Conservation (phyloP, 2,329 filamentous ascomycete species). For the Exophiala mesophila region DNA sequence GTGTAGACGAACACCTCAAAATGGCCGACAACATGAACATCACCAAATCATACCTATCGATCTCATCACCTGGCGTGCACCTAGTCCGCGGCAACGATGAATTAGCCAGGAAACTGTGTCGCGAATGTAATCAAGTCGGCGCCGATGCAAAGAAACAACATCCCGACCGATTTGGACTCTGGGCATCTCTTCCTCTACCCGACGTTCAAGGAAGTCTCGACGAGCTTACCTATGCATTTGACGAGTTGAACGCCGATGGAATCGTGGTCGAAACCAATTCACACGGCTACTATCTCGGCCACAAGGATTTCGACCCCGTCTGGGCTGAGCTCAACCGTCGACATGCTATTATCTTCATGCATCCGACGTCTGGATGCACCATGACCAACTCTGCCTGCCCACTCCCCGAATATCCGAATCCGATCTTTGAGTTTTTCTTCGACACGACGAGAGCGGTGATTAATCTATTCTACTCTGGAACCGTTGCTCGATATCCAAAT, state of each 20-base stretch:
- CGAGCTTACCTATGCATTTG: constrained; percentile 43
- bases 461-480: constrained; percentile 46
- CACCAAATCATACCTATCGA: constrained; percentile 48
- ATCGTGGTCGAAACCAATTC: constrained; percentile 49
- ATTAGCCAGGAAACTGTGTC: constrained; percentile 31
- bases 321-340: constrained; percentile 32
- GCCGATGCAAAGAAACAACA: constrained; percentile 22
- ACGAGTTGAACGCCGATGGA: constrained; percentile 43
- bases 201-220: constrained; percentile 42
- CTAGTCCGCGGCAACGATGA: constrained; percentile 35
- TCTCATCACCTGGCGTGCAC: constrained; percentile 49
- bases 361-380: constrained; percentile 38
- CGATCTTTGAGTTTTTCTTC: constrained; percentile 42
- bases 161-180: constrained; percentile 44
- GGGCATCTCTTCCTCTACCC: constrained; percentile 50
- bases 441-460: constrained; percentile 42
- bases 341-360: constrained; percentile 5
- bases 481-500: constrained; percentile 37
- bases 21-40: constrained; percentile 48
- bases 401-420: constrained; percentile 32
- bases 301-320: constrained; percentile 40
- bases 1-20: constrained; percentile 39
- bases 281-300: constrained; percentile 50
- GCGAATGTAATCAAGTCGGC: constrained; percentile 30
- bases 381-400: constrained; percentile 25